A percentile compares a stretch with the other conserved stretches of the same genome.
Conservation (phyloP, 192 early-diverging fungal genomes). For the Allomyces macrogynus region DNA sequence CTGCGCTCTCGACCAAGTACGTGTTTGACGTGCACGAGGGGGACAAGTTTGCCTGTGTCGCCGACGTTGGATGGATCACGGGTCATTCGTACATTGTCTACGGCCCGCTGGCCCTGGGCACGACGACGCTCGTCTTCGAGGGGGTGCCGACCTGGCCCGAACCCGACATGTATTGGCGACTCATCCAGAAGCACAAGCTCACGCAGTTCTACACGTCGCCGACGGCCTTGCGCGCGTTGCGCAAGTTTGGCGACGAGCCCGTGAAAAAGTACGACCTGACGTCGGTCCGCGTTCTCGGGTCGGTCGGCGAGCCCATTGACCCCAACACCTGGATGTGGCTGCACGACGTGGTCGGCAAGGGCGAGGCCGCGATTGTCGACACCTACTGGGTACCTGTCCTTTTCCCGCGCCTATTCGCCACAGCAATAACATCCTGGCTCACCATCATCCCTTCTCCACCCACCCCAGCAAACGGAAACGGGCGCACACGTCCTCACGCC, state of each 20-base stretch:
- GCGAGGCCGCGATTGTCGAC: constrained; percentile 76
- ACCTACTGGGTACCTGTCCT: constrained; percentile 47
- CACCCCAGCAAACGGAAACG: constrained; percentile 55
- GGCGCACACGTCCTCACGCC: constrained; percentile 78
- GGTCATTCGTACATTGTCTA: constrained; percentile 84
- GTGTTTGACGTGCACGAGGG: constrained; percentile 81
- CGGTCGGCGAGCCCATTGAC: constrained; percentile 94
- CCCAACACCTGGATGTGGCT: constrained; percentile 98
- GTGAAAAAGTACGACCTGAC: constrained; percentile 59
- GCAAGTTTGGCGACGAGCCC: constrained; percentile 58
- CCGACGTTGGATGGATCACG: constrained; percentile 83
- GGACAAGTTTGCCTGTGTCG: constrained; percentile 81
- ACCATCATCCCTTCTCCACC: background rate
- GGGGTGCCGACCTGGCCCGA: constrained; percentile 83
- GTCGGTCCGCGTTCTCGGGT: constrained; percentile 71
- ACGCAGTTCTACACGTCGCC: constrained; percentile 97
- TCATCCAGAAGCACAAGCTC: constrained; percentile 73
- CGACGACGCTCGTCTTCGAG: constrained; percentile 85
- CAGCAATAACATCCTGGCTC: background rate
- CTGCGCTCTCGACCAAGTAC: constrained; percentile 62
- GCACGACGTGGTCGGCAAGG: constrained; percentile 69
- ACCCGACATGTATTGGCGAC: constrained; percentile 38
- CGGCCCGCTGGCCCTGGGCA: constrained; percentile 67
- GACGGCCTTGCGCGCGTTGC: constrained; percentile 84
- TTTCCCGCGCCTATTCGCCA: background rate